A percentile compares a stretch with the other conserved stretches of the same genome.
Evolutionary conservation across 208 protist genomes (phyloP).

Genomic region (Lotmaria passim): DNA sequence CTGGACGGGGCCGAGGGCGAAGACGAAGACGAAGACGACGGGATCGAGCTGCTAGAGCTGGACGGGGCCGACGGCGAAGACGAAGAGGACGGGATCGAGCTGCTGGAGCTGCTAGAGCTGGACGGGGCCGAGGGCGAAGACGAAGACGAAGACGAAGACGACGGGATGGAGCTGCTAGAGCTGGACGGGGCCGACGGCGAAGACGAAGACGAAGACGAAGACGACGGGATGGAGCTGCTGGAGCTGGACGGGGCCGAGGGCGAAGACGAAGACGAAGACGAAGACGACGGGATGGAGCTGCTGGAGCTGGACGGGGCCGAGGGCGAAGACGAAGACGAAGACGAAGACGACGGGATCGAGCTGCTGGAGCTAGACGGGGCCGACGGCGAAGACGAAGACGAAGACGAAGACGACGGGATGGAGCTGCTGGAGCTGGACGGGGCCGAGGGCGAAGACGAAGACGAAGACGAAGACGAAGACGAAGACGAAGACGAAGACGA

Average conservation of each 20-base stretch:
- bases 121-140: too few species aligned
- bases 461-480: not conserved
- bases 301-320: too few species aligned
- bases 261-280: not conserved
- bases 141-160: too few species aligned
- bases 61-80: too few species aligned
- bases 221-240: not conserved
- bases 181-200: not conserved
- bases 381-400: too few species aligned
- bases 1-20: not conserved
- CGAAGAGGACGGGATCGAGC: too few species aligned
- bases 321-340: too few species aligned
- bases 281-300: conserved; percentile 7
- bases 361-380: too few species aligned
- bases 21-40: conserved; percentile 14
- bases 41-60: conserved; percentile 3
- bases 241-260: not conserved
- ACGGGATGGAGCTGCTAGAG: too few species aligned
- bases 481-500: conserved; percentile 9
- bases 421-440: not conserved
- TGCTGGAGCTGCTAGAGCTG: too few species aligned
- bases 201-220: not conserved
- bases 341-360: too few species aligned
- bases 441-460: not conserved
- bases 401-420: too few species aligned